A percentile compares a stretch with the other conserved stretches of the same genome.
phyloP scores from a whole-genome alignment of 441 rosid species.

The Breynia disticha region DNA sequence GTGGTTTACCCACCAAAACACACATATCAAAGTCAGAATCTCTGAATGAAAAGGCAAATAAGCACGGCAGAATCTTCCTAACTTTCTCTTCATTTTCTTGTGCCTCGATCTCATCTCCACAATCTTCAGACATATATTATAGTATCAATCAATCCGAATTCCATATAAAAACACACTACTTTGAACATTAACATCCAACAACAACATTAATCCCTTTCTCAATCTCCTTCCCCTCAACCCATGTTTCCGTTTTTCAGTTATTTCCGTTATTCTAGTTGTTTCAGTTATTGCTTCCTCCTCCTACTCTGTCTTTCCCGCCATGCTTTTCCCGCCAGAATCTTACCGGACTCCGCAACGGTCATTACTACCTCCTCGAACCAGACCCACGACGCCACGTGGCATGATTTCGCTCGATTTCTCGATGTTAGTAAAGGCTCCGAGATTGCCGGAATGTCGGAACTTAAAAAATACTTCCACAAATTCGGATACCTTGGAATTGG shows the following conservation, averaged over 20 bases:
- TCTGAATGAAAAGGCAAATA: conserved; percentile 17
- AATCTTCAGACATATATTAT: not conserved
- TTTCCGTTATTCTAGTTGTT: conserved; percentile 8
- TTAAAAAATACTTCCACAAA: conserved; percentile 61
- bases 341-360: conserved; percentile 30
- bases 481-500: conserved; percentile 56
- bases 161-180: not conserved
- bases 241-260: conserved; percentile 29
- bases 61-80: conserved; percentile 41
- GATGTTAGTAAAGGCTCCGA: conserved; percentile 53
- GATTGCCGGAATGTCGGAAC: conserved; percentile 65
- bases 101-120: conserved; percentile 8
- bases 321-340: conserved; percentile 32
- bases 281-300: conserved; percentile 19
- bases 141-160: not conserved
- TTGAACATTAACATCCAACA: not conserved
- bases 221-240: not conserved
- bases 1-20: conserved; percentile 32
- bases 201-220: not conserved
- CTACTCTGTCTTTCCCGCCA: conserved; percentile 23
- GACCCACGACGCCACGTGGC: conserved; percentile 48
- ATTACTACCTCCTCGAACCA: conserved; percentile 20
- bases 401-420: conserved; percentile 42
- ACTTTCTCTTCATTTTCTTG: conserved; percentile 22
- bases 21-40: conserved; percentile 31